A percentile compares a stretch with the other conserved stretches of the same genome.
Conservation (phyloP, 495 filamentous ascomycete genomes). For the Podospora conica region DNA sequence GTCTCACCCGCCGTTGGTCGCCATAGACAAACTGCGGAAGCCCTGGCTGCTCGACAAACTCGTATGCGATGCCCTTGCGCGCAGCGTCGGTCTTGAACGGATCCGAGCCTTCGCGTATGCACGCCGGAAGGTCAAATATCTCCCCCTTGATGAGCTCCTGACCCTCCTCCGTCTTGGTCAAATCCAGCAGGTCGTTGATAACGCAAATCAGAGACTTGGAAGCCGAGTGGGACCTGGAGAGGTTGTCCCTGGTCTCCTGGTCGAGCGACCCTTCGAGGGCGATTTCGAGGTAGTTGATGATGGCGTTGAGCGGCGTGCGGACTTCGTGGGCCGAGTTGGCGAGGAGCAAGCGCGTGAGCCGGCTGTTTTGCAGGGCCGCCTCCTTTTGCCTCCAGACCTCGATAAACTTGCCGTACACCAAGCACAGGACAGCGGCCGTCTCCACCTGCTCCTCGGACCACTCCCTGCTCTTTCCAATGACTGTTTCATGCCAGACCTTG, state of each 20-base stretch:
- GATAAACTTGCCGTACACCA: conserved; percentile 78
- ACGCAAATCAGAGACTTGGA: conserved; percentile 94
- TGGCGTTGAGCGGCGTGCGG: conserved; percentile 87
- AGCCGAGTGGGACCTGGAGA: conserved; percentile 85
- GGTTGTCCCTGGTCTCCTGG: conserved; percentile 77
- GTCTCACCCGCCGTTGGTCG: conserved; percentile 71
- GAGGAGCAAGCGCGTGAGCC: conserved; percentile 71
- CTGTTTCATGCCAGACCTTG: conserved; percentile 67
- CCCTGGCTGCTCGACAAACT: conserved; percentile 59
- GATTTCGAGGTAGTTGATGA: conserved; percentile 95
- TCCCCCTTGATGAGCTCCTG: conserved; percentile 76
- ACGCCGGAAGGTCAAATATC: conserved; percentile 64
- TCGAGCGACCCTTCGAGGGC: conserved; percentile 81
- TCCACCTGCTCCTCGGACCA: conserved; percentile 75
- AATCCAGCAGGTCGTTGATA: conserved; percentile 89
- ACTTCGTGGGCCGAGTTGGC: conserved; percentile 96
- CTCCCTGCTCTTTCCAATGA: conserved; percentile 68
- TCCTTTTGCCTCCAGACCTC: conserved; percentile 94
- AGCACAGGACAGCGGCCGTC: conserved; percentile 79
- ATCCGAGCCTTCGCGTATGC: conserved; percentile 69
- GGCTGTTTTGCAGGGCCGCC: conserved; percentile 72
- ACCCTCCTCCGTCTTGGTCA: conserved; percentile 85
- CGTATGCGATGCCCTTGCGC: conserved; percentile 66
- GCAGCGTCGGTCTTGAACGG: conserved; percentile 68
- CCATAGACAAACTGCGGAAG: conserved; percentile 69